Percentiles rank a stretch among this genome's conserved stretches.
Evolutionary conservation across 2,329 filamentous ascomycete species (phyloP).

Genomic region (Ploettnerulaceae sp.): DNA sequence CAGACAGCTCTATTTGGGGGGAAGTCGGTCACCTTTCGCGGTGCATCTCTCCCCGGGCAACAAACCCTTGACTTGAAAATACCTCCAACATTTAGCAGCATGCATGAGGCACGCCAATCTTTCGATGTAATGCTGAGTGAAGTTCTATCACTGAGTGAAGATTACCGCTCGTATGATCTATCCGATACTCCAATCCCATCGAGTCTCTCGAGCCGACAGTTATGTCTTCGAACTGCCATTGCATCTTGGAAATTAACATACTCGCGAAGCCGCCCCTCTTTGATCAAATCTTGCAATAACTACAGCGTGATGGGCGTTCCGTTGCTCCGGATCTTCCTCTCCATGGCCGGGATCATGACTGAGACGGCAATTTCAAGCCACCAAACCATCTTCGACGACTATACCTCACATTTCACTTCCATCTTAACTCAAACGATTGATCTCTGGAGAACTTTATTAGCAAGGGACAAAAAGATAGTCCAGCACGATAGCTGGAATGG

Average conservation of each 20-base stretch:
- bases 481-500: neutral
- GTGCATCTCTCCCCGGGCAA: too few species aligned
- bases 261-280: neutral
- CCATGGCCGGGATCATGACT: constrained; percentile 2
- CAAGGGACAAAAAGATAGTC: neutral
- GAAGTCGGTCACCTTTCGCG: neutral
- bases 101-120: neutral
- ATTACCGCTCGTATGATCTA: neutral
- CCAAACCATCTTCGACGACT: constrained; percentile 3
- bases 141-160: neutral
- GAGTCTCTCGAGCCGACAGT: neutral
- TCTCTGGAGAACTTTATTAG: neutral
- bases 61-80: constrained; percentile 1
- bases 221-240: neutral
- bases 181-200: neutral
- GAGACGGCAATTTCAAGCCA: neutral
- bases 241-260: constrained; percentile 1
- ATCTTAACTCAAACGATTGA: constrained; percentile 1
- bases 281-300: neutral
- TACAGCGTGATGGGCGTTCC: neutral
- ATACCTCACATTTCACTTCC: constrained; percentile 4
- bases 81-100: neutral
- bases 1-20: constrained; percentile 3
- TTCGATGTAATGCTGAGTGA: neutral
- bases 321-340: neutral